A percentile compares a stretch with the other conserved stretches of the same genome.
These are phyloP conservation scores for Dendrobium officinale DNA, from an alignment of 106 monocot species.

Conservation along the genomic window DNA sequence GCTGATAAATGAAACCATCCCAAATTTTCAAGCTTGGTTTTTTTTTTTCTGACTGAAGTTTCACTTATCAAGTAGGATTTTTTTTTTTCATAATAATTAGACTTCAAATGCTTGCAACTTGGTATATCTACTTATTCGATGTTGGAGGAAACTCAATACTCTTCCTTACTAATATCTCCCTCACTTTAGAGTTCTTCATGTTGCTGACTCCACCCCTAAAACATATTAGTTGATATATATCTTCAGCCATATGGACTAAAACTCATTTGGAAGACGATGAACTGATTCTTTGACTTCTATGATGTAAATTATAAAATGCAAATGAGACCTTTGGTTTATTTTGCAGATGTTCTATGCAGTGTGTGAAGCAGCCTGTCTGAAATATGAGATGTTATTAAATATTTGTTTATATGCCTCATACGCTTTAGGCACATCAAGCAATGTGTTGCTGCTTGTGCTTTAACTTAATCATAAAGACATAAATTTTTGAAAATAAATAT, in stretches of 20 bases:
- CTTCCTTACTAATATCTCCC: background rate
- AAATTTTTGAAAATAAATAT: background rate
- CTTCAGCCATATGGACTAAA: background rate
- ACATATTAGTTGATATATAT: background rate
- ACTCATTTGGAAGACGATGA: background rate
- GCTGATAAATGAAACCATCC: background rate
- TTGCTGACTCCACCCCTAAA: background rate
- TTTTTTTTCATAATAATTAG: background rate
- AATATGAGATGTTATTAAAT: background rate
- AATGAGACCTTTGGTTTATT: background rate
- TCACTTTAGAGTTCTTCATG: background rate
- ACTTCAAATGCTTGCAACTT: background rate
- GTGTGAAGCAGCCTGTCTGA: background rate
- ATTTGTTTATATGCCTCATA: background rate
- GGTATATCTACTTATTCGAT: background rate
- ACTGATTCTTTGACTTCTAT: background rate
- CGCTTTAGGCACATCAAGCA: background rate
- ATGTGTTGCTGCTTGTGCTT: background rate
- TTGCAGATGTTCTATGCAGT: background rate
- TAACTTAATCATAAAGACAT: background rate
- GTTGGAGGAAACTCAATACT: background rate
- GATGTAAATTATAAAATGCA: conserved; percentile 4
- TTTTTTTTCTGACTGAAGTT: background rate
- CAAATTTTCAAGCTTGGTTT: background rate
- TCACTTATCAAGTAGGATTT: background rate